Evolutionary conservation across 192 early-diverging fungal species (phyloP), one percentile per base, ranked within the genome.

Genomic region (Coemansia sp.): DNA sequence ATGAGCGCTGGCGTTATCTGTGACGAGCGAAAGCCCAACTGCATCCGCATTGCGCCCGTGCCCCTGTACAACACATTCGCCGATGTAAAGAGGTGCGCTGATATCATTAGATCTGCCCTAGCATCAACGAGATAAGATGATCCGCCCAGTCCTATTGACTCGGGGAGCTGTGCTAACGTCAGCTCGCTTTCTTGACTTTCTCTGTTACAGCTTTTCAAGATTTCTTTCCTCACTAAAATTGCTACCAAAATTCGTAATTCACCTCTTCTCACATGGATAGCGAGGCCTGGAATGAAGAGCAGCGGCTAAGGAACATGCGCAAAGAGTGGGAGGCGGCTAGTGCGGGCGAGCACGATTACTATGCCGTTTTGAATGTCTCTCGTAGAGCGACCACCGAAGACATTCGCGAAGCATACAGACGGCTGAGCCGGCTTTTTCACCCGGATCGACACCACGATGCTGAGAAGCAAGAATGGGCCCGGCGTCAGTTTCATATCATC

Each of bases 21-120:
- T 20, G 97, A 99, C 65, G 92, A 95, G 65, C 83, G 97, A 33
- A 91, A 91, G 66, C 95, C 95, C 1, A 87, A 94, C 84, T 92
- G 92, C 34, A 94, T 99, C 63, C 85, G 97, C 39, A 77, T 99
- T 31, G 89, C 93, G 5, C 97, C 97, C 9, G 86, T 86, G 14
- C 95, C 97, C 14, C 81, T 99, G 28, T 99, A 97, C 75, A 93
- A 94, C 73, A 87, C 85, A 2, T 97, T 93, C 74, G 71, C 59
- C 31, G 97, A 99, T 56, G 92, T 95, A 10, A 87, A 82, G 62
- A 42, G 65, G 40, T 91, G 87, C 71, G 88, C 90, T 7, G 70
- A 78, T 13, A 74, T 82, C 10, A 84, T 98, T 11, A 2, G 39
- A 16, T 6, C n/a, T 0, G 63, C 63, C 11, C 26, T 72, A 4